Base-by-base conservation (phyloP, 768 basidiomycete genomes). In the Neoboletus brunneissimus region DNA sequence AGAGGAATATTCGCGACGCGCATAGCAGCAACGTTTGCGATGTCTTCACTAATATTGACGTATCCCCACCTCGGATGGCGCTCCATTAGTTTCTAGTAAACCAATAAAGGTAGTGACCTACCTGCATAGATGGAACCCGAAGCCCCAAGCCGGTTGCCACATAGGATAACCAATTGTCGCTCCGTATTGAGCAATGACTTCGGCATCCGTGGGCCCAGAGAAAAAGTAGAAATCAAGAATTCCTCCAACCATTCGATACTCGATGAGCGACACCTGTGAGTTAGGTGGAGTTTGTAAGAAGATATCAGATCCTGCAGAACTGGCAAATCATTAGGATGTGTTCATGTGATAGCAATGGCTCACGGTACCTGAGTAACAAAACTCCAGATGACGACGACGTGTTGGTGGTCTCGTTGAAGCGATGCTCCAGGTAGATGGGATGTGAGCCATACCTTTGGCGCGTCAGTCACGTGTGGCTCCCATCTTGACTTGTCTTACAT, bases 221-320 rank as follows among this genome's bases (percentile, higher is more conserved):
- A 91, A 79, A 73, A 88, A 90, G 75, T 90, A 91, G 60, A 91
- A 83, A 70, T 91, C 87, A 32, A 91, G 72, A 0, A 84, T 84
- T 18, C 90, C 89, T 6, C 90, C 89, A 45, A 92, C 73, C 67
- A 84, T 74, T 45, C 89, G 77, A 65, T 91, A 93, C 61, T 92
- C 77, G 23, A 92, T 76, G 4, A 88, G 72, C 1, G 87, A 88
- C 12, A 76, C 74, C n/a, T 74, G 71, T 1, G 84, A 80, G 25
- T 63, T 69, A 8, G 76, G 77, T 31, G 83, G 89, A 6, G 81
- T 87, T 57, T 80, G 74, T 48, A 91, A 78, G 40, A 90, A 71
- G 58, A 88, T 82, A 64, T 92, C 89, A 25, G 86, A 81, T 4
- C 87, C 89, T 29, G 85, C 79, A 18, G 88, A 76, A 66, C 86